Evolutionary conservation across 306 rosid species (phyloP).

Genomic region (Rubus idaeus): DNA sequence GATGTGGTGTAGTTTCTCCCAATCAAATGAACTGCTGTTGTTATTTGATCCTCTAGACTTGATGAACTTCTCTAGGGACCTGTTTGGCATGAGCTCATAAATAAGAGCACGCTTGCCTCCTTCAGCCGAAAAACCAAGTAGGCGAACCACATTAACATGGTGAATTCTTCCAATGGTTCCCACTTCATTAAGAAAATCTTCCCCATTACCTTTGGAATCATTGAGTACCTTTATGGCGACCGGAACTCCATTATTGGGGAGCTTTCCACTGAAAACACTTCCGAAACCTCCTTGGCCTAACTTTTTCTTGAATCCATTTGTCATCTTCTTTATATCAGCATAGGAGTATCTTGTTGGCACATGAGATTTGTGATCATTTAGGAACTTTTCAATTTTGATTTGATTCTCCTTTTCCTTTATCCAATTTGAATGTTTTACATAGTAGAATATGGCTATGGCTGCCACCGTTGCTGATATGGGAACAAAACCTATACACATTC

Average conservation of each 20-base stretch:
- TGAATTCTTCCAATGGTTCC: slow-evolving; percentile 44
- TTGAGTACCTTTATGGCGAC: slow-evolving; percentile 1
- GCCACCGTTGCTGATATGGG: not conserved
- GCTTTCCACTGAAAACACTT: slow-evolving; percentile 32
- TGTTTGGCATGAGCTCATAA: slow-evolving; percentile 39
- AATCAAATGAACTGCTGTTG: slow-evolving; percentile 28
- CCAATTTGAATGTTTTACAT: not conserved
- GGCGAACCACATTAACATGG: slow-evolving; percentile 45
- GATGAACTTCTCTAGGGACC: slow-evolving; percentile 34
- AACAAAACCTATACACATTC: not conserved
- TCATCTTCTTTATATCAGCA: slow-evolving; percentile 37
- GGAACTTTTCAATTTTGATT: slow-evolving; percentile 37
- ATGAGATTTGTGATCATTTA: slow-evolving; percentile 37
- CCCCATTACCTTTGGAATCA: slow-evolving; percentile 15
- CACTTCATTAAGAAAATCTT: slow-evolving; percentile 29
- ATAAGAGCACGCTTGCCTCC: slow-evolving; percentile 38
- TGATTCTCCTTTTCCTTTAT: slow-evolving; percentile 21
- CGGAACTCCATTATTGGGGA: slow-evolving; percentile 9
- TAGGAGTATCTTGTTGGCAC: slow-evolving; percentile 45
- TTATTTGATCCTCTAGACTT: not conserved
- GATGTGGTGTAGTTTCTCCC: slow-evolving; percentile 32
- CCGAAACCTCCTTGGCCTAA: slow-evolving; percentile 44
- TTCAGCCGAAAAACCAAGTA: slow-evolving; percentile 48
- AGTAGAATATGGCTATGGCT: not conserved
- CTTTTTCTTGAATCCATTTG: slow-evolving; percentile 30